Base-by-base conservation (phyloP, 495 filamentous ascomycete species). In the Aspergillus campestris region DNA sequence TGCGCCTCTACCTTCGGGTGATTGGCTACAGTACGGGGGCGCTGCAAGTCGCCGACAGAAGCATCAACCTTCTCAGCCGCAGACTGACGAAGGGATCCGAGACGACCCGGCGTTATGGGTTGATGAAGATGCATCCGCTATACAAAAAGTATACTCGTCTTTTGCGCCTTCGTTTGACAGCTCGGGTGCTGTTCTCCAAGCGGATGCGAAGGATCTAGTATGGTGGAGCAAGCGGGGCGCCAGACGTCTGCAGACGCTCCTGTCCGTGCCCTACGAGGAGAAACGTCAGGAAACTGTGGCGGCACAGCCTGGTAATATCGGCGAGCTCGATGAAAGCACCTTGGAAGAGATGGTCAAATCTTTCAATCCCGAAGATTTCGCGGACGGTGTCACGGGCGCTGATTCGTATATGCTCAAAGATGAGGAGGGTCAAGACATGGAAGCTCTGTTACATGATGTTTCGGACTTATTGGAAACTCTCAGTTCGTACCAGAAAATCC, bases 121-220 rank as follows among this genome's bases (percentile, higher is more conserved):
- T 29, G 62, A 63, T 11, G 62, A 67, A 31, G 64, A 69, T 35
- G 40, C 64, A 28, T 77, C 86, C 4, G 66, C 89, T 24, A 86
- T 94, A 50, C 77, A 87, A 34, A 81, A 86, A 40, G 87, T 83
- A 6, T 95, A 89, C 59, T 94, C 88, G 0, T 86, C 84, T 47
- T 95, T 95, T 66, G 88, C 88, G 8, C 90, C 90, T 5, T 80
- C 76, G 40, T 81, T 80, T 45, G 90, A 96, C 55, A 86, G 92
- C 58, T 77, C 84, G 4, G 78, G 73, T 5, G 80, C 90, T 3
- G 72, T 94, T 44, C 65, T 89, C 7, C 79, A 89, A 31, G 75
- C 73, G 9, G 81, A 85, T 48, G 68, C 78, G 24, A 82, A 87
- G 44, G 79, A 83, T 44, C 68, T 79, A 34, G 67, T 94, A n/a